Conservation (phyloP, 225 moss, liverwort and hornwort genomes). For the Takakia lepidozioides region DNA sequence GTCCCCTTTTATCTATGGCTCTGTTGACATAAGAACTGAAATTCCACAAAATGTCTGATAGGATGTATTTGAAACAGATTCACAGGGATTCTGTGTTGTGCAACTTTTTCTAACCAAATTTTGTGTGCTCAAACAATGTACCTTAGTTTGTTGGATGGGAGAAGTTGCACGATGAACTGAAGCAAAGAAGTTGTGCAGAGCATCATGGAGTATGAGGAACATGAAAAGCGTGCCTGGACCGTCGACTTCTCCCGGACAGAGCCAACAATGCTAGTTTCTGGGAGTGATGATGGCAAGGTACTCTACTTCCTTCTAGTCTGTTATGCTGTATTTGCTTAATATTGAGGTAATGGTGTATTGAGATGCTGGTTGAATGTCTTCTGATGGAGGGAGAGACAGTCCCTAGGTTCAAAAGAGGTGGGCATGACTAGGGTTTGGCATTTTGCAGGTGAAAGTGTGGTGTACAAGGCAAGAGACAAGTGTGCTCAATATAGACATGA, state of each 20-base stretch:
- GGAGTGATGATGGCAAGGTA: slow-evolving; percentile 95
- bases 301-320: background rate
- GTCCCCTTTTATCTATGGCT: no score
- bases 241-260: slow-evolving; percentile 74
- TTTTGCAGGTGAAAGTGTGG: slow-evolving; percentile 77
- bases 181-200: slow-evolving; percentile 28
- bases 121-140: no score
- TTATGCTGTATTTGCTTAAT: no score
- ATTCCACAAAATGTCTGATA: no score
- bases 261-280: slow-evolving; percentile 71
- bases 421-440: no score
- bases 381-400: background rate
- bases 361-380: background rate
- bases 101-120: no score
- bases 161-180: slow-evolving; percentile 3
- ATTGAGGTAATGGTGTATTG: background rate
- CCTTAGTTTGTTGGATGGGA: no score
- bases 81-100: no score
- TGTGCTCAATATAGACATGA: slow-evolving; percentile 81
- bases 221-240: slow-evolving; percentile 98
- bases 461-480: slow-evolving; percentile 71
- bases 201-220: slow-evolving; percentile 93
- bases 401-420: no score
- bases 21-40: no score
- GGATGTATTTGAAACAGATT: no score